These are phyloP conservation scores for Aspergillus cavernicola DNA, from an alignment of 495 filamentous ascomycete genomes.

Conservation along the genomic window DNA sequence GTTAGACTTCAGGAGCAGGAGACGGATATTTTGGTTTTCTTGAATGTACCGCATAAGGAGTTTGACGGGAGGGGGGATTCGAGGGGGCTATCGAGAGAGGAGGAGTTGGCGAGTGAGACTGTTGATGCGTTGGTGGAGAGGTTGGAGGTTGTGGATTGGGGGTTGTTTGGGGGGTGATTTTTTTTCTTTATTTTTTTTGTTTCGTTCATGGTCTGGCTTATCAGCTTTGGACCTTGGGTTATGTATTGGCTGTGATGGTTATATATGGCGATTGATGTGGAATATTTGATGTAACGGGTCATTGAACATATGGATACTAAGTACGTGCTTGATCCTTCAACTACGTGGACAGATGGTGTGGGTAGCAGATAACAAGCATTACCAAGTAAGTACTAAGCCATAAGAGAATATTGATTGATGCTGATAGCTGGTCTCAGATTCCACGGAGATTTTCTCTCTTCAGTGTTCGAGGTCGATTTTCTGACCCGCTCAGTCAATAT, in stretches of 20 bases:
- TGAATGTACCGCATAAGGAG: conserved; percentile 84
- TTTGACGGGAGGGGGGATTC: conserved; percentile 46
- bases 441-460: no score
- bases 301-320: neutral
- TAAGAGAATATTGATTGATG: no score
- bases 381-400: no score
- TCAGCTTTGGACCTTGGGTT: no score
- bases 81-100: conserved; percentile 47
- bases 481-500: no score
- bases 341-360: no score
- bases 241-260: no score
- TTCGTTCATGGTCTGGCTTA: neutral
- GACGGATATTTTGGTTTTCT: conserved; percentile 83
- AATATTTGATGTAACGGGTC: neutral
- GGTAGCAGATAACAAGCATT: no score
- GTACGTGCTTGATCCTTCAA: no score
- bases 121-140: conserved; percentile 60
- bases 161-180: conserved; percentile 55
- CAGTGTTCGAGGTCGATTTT: no score
- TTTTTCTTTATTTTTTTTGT: neutral
- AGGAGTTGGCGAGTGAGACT: conserved; percentile 60
- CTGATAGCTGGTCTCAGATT: no score
- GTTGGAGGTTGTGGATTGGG: conserved; percentile 80
- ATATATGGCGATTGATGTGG: no score
- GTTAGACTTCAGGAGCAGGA: conserved; percentile 67